phyloP scores from a whole-genome alignment of 2,329 filamentous ascomycete genomes.

The Cladophialophora psammophila region DNA sequence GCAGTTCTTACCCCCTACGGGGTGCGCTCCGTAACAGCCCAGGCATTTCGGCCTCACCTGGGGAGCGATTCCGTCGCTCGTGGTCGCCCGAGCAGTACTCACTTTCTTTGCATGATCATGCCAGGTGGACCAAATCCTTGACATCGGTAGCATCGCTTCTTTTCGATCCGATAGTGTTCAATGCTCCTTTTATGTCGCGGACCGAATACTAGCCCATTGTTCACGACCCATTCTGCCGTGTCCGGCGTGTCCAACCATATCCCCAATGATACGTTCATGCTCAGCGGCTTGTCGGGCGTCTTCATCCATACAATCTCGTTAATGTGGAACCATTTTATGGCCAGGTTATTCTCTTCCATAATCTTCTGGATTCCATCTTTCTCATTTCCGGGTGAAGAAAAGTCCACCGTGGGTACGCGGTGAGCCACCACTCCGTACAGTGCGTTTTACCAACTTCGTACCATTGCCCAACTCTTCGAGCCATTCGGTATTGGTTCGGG shows the following conservation, averaged over 20 bases:
- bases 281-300: conserved; percentile 37
- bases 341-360: too few species aligned
- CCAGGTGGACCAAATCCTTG: conserved; percentile 41
- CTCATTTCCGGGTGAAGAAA: too few species aligned
- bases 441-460: too few species aligned
- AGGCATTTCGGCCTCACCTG: conserved; percentile 35
- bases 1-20: conserved; percentile 25
- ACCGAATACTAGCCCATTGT: conserved; percentile 38
- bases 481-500: too few species aligned
- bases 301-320: conserved; percentile 39
- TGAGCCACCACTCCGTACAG: too few species aligned
- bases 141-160: conserved; percentile 38
- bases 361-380: too few species aligned
- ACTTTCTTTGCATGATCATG: conserved; percentile 42
- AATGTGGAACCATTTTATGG: conserved; percentile 36
- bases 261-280: conserved; percentile 38
- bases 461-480: too few species aligned
- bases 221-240: conserved; percentile 39
- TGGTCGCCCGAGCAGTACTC: conserved; percentile 38
- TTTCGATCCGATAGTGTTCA: conserved; percentile 34
- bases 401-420: too few species aligned
- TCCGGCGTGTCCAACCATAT: conserved; percentile 41
- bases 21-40: conserved; percentile 38
- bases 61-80: conserved; percentile 34
- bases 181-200: conserved; percentile 39